A percentile compares a stretch with the other conserved stretches of the same genome.
Conservation (phyloP, 2,329 filamentous ascomycete genomes). For the Coniosporium tulheliwenetii region DNA sequence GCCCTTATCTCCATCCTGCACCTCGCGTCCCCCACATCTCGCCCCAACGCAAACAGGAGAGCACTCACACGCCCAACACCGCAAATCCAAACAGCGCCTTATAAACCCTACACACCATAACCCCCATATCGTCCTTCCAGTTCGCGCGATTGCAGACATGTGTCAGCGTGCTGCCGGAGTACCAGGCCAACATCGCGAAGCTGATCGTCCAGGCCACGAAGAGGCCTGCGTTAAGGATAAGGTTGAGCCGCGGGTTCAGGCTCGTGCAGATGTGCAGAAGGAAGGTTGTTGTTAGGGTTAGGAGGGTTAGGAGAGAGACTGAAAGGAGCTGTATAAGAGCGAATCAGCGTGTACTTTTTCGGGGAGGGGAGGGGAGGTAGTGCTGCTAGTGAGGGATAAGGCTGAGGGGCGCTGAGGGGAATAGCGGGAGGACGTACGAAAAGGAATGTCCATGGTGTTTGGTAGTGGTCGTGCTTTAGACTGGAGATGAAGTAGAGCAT, state of each 20-base stretch:
- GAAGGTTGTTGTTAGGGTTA: slow-evolving; percentile 31
- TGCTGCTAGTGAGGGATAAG: neutral
- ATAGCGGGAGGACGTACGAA: slow-evolving; percentile 26
- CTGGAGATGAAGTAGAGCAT: slow-evolving; percentile 41
- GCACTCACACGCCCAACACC: slow-evolving; percentile 26
- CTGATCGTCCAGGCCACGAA: slow-evolving; percentile 36
- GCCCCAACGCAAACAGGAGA: neutral
- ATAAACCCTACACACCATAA: slow-evolving; percentile 41
- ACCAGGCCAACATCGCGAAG: slow-evolving; percentile 37
- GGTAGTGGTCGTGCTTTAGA: slow-evolving; percentile 33
- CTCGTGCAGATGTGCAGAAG: slow-evolving; percentile 34
- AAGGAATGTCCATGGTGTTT: slow-evolving; percentile 43
- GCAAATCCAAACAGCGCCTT: slow-evolving; percentile 44
- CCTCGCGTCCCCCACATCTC: neutral
- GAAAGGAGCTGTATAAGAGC: slow-evolving; percentile 28
- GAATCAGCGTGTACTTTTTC: neutral
- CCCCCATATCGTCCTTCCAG: slow-evolving; percentile 39
- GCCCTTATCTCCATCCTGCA: neutral
- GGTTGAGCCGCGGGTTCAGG: slow-evolving; percentile 36
- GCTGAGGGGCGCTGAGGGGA: neutral
- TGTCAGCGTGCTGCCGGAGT: slow-evolving; percentile 34
- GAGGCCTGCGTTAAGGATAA: slow-evolving; percentile 31
- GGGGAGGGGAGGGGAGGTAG: neutral
- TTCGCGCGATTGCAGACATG: slow-evolving; percentile 32
- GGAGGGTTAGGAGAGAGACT: slow-evolving; percentile 34